phyloP scores from a whole-genome alignment of 768 basidiomycete genomes.

The Rhizopogon sp. region DNA sequence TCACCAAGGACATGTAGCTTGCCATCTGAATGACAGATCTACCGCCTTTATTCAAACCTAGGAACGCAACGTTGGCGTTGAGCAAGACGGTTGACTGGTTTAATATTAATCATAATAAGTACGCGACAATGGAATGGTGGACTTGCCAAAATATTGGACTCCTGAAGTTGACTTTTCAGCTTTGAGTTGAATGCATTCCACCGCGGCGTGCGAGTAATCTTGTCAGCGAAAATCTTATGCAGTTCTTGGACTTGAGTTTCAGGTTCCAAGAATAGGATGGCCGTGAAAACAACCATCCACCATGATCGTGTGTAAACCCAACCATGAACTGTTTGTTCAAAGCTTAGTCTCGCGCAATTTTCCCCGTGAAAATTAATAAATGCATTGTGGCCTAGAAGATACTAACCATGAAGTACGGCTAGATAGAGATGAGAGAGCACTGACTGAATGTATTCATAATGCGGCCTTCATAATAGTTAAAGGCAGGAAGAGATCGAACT shows the following conservation, averaged over 20 bases:
- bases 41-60: constrained; percentile 37
- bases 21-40: constrained; percentile 30
- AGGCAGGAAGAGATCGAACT: background rate
- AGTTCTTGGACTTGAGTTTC: constrained; percentile 40
- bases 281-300: constrained; percentile 33
- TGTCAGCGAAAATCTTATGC: constrained; percentile 47
- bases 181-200: constrained; percentile 43
- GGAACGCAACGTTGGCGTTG: constrained; percentile 53
- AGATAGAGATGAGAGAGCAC: background rate
- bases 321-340: constrained; percentile 27
- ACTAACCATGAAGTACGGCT: background rate
- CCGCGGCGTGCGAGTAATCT: constrained; percentile 30
- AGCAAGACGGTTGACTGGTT: constrained; percentile 50
- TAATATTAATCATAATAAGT: background rate
- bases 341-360: constrained; percentile 35
- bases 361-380: constrained; percentile 41
- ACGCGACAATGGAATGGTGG: background rate
- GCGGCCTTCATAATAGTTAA: constrained; percentile 16
- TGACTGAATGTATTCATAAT: constrained; percentile 25
- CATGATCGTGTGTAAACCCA: constrained; percentile 24
- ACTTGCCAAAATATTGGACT: constrained; percentile 48
- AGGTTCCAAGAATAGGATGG: constrained; percentile 46
- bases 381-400: constrained; percentile 22
- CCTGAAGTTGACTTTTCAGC: constrained; percentile 45
- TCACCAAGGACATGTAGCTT: constrained; percentile 38